Evolutionary conservation across 2,329 filamentous ascomycete genomes (phyloP).

Genomic region (Eutypa lata): DNA sequence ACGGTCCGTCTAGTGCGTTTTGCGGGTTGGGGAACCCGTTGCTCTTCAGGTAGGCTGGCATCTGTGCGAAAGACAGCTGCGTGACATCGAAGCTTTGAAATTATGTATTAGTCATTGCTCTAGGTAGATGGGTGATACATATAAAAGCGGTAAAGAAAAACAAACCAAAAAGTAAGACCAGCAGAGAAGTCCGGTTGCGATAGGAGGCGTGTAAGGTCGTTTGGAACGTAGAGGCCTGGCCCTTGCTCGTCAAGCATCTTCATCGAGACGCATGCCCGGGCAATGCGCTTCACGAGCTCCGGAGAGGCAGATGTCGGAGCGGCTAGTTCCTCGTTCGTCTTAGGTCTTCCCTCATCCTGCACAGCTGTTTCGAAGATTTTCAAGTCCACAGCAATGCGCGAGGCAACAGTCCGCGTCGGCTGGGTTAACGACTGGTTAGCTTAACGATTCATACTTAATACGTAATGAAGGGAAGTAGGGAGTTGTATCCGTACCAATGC

Average conservation of each 20-base stretch:
- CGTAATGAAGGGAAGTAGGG: too few species aligned
- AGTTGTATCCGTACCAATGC: constrained; percentile 6
- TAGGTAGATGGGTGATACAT: not conserved
- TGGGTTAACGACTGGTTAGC: too few species aligned
- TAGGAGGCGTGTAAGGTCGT: constrained; percentile 9
- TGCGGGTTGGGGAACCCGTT: too few species aligned
- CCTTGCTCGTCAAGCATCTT: constrained; percentile 14
- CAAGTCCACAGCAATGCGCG: constrained; percentile 15
- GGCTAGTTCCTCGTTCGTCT: constrained; percentile 11
- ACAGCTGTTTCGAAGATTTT: constrained; percentile 15
- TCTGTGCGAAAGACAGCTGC: constrained; percentile 7
- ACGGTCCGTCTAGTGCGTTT: too few species aligned
- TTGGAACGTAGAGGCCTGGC: constrained; percentile 11
- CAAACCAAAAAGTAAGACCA: constrained; percentile 11
- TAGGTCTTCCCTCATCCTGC: constrained; percentile 6
- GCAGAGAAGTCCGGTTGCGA: constrained; percentile 7
- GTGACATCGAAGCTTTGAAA: constrained; percentile 9
- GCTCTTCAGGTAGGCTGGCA: constrained; percentile 15
- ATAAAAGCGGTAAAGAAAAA: not conserved
- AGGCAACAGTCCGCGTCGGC: constrained; percentile 13
- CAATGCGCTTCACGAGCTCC: constrained; percentile 11
- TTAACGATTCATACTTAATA: too few species aligned
- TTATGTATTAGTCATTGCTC: not conserved
- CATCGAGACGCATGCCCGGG: constrained; percentile 14
- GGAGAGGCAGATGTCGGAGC: constrained; percentile 11